These are phyloP conservation scores for Thymus quinquecostatus DNA, from an alignment of 257 asterid species.

Conservation along the genomic window DNA sequence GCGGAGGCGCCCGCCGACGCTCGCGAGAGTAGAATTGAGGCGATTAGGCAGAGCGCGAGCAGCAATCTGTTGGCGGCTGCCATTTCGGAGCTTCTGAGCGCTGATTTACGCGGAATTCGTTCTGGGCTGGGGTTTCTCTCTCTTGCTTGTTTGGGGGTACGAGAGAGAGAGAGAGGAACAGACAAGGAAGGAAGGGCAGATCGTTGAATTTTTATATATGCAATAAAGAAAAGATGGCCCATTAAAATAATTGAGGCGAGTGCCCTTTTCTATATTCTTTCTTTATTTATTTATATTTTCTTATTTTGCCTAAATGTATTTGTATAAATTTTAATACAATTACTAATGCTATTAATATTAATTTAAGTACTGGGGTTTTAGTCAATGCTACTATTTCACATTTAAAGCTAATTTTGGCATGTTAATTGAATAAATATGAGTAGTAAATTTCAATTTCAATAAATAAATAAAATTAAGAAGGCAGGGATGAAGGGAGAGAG, in stretches of 20 bases:
- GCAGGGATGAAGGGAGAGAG: not conserved
- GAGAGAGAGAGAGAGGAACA: not conserved
- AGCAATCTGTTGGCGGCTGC: constrained; percentile 32
- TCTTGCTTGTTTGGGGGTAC: constrained; percentile 12
- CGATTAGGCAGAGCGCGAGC: constrained; percentile 28
- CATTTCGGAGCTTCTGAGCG: constrained; percentile 30
- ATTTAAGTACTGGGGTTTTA: too few species aligned
- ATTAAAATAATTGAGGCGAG: constrained; percentile 23
- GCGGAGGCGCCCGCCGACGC: constrained; percentile 51
- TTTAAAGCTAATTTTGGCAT: too few species aligned
- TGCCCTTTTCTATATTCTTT: not conserved
- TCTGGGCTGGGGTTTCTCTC: constrained; percentile 6
- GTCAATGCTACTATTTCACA: too few species aligned
- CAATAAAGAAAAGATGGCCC: not conserved
- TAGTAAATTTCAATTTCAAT: too few species aligned
- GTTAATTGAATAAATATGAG: too few species aligned
- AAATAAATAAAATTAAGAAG: too few species aligned
- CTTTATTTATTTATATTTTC: too few species aligned
- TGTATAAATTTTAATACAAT: too few species aligned
- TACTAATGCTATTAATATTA: too few species aligned
- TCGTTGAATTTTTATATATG: constrained; percentile 21
- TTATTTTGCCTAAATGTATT: not conserved
- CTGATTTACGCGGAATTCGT: constrained; percentile 21
- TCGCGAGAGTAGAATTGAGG: constrained; percentile 29
- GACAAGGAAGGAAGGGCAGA: constrained; percentile 4